phyloP scores from a whole-genome alignment of 2,329 filamentous ascomycete species.

The Epichloe elymi region DNA sequence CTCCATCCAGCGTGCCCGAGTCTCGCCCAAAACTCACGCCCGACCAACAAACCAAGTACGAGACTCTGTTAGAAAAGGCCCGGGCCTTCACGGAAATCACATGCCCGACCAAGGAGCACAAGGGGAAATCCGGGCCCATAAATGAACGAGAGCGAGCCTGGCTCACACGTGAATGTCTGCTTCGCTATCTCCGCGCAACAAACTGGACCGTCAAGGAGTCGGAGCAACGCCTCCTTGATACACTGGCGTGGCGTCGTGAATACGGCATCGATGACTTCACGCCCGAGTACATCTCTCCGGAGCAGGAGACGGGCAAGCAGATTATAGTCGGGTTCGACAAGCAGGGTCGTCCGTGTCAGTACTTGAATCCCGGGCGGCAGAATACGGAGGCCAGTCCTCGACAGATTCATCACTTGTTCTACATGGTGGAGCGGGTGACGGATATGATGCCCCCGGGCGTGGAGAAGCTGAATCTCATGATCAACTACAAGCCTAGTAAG shows the following conservation, averaged over 20 bases:
- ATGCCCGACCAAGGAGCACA: slow-evolving; percentile 31
- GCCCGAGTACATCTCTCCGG: slow-evolving; percentile 75
- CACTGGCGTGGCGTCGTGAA: slow-evolving; percentile 78
- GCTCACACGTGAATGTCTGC: slow-evolving; percentile 81
- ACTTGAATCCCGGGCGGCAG: slow-evolving; percentile 78
- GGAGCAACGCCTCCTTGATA: slow-evolving; percentile 64
- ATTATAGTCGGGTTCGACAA: slow-evolving; percentile 80
- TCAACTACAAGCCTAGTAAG: slow-evolving; percentile 80
- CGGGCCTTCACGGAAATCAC: slow-evolving; percentile 55
- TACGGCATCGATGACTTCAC: slow-evolving; percentile 73
- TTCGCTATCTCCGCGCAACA: slow-evolving; percentile 84
- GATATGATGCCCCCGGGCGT: slow-evolving; percentile 84
- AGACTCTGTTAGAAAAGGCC: slow-evolving; percentile 56
- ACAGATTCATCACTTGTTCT: slow-evolving; percentile 88
- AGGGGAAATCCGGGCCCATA: slow-evolving; percentile 49
- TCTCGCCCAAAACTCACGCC: slow-evolving; percentile 48
- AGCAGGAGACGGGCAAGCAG: slow-evolving; percentile 96
- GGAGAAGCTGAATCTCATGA: slow-evolving; percentile 74
- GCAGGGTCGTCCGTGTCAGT: slow-evolving; percentile 73
- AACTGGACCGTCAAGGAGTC: slow-evolving; percentile 76
- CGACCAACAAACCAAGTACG: slow-evolving; percentile 75
- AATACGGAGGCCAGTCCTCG: slow-evolving; percentile 79
- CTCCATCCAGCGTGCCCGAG: slow-evolving; percentile 42
- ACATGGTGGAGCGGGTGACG: slow-evolving; percentile 83
- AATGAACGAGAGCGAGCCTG: slow-evolving; percentile 75